Base-by-base conservation (phyloP, 768 basidiomycete genomes). In the Lepiota brunneoincarnata region DNA sequence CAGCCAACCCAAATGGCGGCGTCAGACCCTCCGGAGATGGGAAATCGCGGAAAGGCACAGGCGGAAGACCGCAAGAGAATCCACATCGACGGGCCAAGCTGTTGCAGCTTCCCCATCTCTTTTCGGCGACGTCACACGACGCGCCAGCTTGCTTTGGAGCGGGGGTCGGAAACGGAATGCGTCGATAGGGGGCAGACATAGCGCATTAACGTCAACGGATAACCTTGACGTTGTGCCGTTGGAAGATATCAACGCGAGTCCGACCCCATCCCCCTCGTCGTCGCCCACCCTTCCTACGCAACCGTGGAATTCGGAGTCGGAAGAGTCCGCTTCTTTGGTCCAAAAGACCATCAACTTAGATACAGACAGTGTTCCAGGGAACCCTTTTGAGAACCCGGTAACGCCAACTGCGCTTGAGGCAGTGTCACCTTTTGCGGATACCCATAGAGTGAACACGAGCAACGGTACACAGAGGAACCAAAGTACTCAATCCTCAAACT, bases 11-110 rank as follows among this genome's bases (percentile, higher is more conserved):
- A 39, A 49, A 36, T 4, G 15, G 20, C 41, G 60, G 20, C 49
- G 31, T 49, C 67, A 93, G 91, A 93, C 82, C 55, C 75, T 93
- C 23, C 76, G 79, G 59, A 79, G 79, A 39, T 93, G 90, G 91
- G 91, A 93, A 61, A 71, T 82, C 42, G 82, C 82, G 37, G 91
- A 93, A 63, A 79, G 87, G 17, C 84, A 83, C 60, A 79, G 88
- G 55, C 80, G 91, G 72, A 91, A 85, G 69, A 77, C 80, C 34
- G 84, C 80, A 2, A 79, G 91, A 51, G 86, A 84, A 52, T 83
- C 86, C 4, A 46, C 37, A 6, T 47, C 51, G 4, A 48, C 58
- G 21, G 47, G 59, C 6, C 31, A 3, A 40, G 61, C 4, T 59
- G 68, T 17, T 58, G 63, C 17, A 34, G 59, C 65, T 9, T 55